Conservation (phyloP, 352 stramenopile genomes). For the Phytophthora aleatoria region DNA sequence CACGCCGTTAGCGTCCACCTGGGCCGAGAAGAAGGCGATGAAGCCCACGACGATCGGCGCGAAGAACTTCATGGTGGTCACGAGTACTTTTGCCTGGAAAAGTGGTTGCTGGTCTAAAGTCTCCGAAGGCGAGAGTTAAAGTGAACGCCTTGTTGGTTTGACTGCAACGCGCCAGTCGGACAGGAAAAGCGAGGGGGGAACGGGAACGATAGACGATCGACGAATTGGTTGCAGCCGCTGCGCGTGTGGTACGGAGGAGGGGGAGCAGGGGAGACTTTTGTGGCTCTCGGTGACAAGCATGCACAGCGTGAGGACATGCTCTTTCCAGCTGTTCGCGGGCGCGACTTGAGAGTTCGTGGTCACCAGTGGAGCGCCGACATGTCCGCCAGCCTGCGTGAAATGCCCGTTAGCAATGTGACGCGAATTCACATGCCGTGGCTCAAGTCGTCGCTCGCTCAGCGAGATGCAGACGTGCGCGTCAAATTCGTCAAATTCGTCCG, state of each 20-base stretch:
- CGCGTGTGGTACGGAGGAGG: conserved; percentile 15
- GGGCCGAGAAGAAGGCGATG: conserved; percentile 39
- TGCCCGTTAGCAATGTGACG: conserved; percentile 20
- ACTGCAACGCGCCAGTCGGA: conserved; percentile 22
- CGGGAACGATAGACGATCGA: conserved; percentile 20
- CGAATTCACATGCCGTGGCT: conserved; percentile 19
- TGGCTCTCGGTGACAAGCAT: conserved; percentile 19
- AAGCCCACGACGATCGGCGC: conserved; percentile 36
- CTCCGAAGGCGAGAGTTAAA: conserved; percentile 34
- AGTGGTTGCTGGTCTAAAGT: conserved; percentile 18
- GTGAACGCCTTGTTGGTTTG: conserved; percentile 18
- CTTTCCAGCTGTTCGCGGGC: conserved; percentile 24
- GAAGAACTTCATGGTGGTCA: conserved; percentile 48
- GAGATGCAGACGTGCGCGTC: neutral
- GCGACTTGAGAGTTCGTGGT: conserved; percentile 16
- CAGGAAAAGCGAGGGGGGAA: conserved; percentile 13
- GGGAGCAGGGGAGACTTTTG: conserved; percentile 26
- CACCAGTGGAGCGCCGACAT: neutral
- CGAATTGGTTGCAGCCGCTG: conserved; percentile 10
- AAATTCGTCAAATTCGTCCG: no score
- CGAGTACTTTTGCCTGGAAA: conserved; percentile 35
- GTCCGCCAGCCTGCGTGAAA: neutral
- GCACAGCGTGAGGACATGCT: conserved; percentile 27
- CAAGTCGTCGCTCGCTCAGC: conserved; percentile 11
- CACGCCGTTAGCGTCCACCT: conserved; percentile 63